Percentiles rank a stretch among this genome's conserved stretches.
Conservation (phyloP, 2,329 filamentous ascomycete species). For the Monilinia polystroma region DNA sequence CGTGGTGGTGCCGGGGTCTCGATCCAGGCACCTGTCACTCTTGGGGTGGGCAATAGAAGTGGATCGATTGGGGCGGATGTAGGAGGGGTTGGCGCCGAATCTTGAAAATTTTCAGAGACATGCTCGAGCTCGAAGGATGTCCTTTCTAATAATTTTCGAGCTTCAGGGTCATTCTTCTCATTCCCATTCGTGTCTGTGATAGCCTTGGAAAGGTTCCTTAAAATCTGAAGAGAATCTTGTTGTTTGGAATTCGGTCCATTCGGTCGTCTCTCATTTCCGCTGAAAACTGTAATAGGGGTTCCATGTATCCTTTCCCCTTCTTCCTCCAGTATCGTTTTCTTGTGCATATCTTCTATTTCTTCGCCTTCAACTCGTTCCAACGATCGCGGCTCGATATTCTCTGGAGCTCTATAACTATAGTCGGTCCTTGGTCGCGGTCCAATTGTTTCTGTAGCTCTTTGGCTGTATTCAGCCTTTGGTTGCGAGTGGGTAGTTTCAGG, state of each 20-base stretch:
- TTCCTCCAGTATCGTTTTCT: conserved; percentile 33
- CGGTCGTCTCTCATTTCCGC: not conserved
- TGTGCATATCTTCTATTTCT: conserved; percentile 26
- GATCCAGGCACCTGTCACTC: conserved; percentile 38
- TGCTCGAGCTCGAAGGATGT: conserved; percentile 36
- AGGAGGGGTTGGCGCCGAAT: conserved; percentile 28
- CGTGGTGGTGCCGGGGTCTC: conserved; percentile 39
- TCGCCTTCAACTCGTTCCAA: conserved; percentile 12
- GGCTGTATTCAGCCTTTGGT: not conserved
- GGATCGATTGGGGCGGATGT: conserved; percentile 27
- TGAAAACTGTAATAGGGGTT: conserved; percentile 32
- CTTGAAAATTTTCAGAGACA: conserved; percentile 31
- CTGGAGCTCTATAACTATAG: not conserved
- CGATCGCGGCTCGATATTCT: conserved; percentile 5
- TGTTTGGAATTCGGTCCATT: conserved; percentile 7
- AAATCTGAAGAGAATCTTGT: conserved; percentile 24
- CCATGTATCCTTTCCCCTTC: conserved; percentile 29
- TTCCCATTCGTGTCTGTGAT: conserved; percentile 17
- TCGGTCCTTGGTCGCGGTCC: not conserved
- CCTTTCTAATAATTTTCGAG: conserved; percentile 35
- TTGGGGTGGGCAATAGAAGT: conserved; percentile 36
- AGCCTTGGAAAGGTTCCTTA: conserved; percentile 22
- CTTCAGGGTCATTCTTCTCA: conserved; percentile 27
- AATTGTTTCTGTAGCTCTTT: not conserved
- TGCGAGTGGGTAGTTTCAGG: not conserved